Evolutionary conservation across 352 stramenopile species (phyloP).

Genomic region (Globisporangium takayamanum): DNA sequence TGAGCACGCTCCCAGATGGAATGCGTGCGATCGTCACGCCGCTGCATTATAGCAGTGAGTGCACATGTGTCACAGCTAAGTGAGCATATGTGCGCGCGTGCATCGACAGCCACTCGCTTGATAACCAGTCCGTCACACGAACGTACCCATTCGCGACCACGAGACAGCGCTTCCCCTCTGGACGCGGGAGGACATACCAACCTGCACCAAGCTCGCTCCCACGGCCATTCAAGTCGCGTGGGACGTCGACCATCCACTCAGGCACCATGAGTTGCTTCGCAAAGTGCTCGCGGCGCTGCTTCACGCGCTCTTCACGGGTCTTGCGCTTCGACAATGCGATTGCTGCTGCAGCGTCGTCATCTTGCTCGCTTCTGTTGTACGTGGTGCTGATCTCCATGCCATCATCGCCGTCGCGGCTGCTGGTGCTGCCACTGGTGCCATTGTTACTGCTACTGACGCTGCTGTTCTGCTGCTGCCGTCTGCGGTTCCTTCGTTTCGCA

Average conservation of each 20-base stretch:
- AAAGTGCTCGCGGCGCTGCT: slow-evolving; percentile 68
- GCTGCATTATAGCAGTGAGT: slow-evolving; percentile 15
- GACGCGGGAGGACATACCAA: slow-evolving; percentile 89
- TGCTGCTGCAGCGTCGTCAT: slow-evolving; percentile 26
- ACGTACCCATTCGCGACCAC: slow-evolving; percentile 80
- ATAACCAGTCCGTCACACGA: background rate
- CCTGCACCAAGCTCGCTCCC: slow-evolving; percentile 60
- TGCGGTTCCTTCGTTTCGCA: slow-evolving; percentile 8
- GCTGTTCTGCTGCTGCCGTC: slow-evolving; percentile 6
- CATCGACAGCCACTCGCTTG: background rate
- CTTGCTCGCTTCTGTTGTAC: background rate
- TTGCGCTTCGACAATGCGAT: slow-evolving; percentile 32
- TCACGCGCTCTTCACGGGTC: slow-evolving; percentile 73
- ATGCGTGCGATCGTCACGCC: slow-evolving; percentile 74
- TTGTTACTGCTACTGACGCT: background rate
- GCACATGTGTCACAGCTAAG: background rate
- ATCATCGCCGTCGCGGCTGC: slow-evolving; percentile 3
- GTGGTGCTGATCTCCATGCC: slow-evolving; percentile 24
- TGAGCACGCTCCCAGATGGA: slow-evolving; percentile 71
- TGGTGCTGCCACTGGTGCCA: background rate
- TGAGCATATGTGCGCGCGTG: background rate
- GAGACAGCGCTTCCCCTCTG: slow-evolving; percentile 87
- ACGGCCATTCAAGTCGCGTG: slow-evolving; percentile 73
- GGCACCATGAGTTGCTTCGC: slow-evolving; percentile 79
- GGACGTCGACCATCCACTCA: slow-evolving; percentile 89